Percentiles rank a stretch among this genome's conserved stretches.
Evolutionary conservation across 2,329 filamentous ascomycete genomes (phyloP).

Genomic region (Calonectria pseudoturangicola): DNA sequence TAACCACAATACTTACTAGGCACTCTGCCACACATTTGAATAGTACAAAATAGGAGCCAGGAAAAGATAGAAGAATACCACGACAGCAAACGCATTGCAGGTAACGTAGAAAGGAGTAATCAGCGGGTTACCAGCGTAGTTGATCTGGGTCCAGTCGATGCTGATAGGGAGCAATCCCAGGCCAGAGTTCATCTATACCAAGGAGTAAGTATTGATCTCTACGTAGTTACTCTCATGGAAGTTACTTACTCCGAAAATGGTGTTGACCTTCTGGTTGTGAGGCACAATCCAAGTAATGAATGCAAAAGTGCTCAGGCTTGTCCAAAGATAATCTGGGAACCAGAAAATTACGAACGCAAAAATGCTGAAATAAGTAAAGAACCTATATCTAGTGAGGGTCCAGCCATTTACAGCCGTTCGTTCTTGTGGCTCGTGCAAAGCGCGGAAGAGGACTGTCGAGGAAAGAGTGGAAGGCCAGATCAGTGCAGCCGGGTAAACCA

Average conservation of each 20-base stretch:
- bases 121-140: constrained; percentile 32
- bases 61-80: constrained; percentile 34
- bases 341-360: constrained; percentile 36
- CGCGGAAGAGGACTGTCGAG: constrained; percentile 36
- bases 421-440: constrained; percentile 33
- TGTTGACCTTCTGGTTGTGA: constrained; percentile 37
- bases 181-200: constrained; percentile 36
- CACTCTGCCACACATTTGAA: constrained; percentile 38
- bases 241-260: constrained; percentile 34
- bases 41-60: constrained; percentile 37
- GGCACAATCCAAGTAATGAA: constrained; percentile 38
- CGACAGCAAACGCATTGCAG: constrained; percentile 37
- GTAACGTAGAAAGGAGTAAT: constrained; percentile 35
- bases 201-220: neutral
- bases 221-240: accelerated
- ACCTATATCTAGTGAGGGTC: constrained; percentile 29
- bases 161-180: constrained; percentile 32
- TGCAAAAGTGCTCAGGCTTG: constrained; percentile 34
- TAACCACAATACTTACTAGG: constrained; percentile 22
- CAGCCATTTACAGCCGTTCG: constrained; percentile 28
- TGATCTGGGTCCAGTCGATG: constrained; percentile 39
- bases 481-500: constrained; percentile 34
- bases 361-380: constrained; percentile 32
- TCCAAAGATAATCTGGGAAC: constrained; percentile 40
- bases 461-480: constrained; percentile 37